Evolutionary conservation across 2,329 filamentous ascomycete genomes (phyloP).

Genomic region (Microcyclosporella mali): DNA sequence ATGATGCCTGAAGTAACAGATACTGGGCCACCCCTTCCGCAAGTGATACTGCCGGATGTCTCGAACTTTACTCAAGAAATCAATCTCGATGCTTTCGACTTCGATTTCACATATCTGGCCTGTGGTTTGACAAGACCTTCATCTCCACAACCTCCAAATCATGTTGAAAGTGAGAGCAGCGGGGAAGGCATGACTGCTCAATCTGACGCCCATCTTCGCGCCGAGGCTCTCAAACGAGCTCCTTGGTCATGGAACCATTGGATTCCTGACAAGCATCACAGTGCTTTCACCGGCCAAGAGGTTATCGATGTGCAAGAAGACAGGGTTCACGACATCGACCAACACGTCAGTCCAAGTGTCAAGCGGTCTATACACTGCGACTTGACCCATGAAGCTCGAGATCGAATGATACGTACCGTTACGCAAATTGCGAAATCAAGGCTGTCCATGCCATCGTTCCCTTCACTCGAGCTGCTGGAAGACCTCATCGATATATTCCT

Average conservation of each 20-base stretch:
- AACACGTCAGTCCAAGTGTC: slow-evolving; percentile 21
- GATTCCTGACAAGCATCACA: slow-evolving; percentile 20
- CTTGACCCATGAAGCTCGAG: slow-evolving; percentile 18
- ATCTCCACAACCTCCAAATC: slow-evolving; percentile 5
- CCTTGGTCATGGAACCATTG: slow-evolving; percentile 26
- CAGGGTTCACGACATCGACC: slow-evolving; percentile 17
- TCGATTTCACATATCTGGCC: slow-evolving; percentile 23
- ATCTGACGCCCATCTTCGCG: slow-evolving; percentile 16
- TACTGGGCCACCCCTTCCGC: neutral
- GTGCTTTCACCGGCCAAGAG: slow-evolving; percentile 19
- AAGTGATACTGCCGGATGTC: slow-evolving; percentile 18
- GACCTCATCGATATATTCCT: slow-evolving; percentile 55
- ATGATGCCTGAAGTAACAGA: slow-evolving; percentile 21
- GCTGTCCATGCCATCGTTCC: slow-evolving; percentile 51
- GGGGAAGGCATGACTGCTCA: slow-evolving; percentile 1
- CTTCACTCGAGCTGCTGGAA: slow-evolving; percentile 53
- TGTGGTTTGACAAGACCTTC: slow-evolving; percentile 19
- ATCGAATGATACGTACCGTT: slow-evolving; percentile 24
- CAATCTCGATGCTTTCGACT: slow-evolving; percentile 17
- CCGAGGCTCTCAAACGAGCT: slow-evolving; percentile 20
- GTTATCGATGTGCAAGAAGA: slow-evolving; percentile 22
- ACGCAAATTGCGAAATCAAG: slow-evolving; percentile 24
- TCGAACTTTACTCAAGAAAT: slow-evolving; percentile 24
- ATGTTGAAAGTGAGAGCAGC: no score
- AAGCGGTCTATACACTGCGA: slow-evolving; percentile 17